Base-by-base conservation (phyloP, 768 basidiomycete species). In the Tulasnella sp. region DNA sequence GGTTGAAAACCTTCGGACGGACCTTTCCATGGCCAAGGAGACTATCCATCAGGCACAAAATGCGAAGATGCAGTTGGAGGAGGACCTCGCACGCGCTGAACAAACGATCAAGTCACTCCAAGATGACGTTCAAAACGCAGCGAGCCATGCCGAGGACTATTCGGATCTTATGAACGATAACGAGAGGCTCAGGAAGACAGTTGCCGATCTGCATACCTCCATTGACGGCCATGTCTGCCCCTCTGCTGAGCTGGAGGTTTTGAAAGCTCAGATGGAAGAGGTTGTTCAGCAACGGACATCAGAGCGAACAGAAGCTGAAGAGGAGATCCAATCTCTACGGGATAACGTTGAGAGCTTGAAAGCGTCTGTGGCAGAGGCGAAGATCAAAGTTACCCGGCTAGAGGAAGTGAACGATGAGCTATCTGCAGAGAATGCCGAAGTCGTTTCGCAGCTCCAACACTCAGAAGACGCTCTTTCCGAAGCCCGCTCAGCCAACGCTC, bases 151-250 rank as follows among this genome's bases (percentile, higher is more conserved):
- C 42, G 42, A 74, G 73, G 73, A 74, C 9, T 51, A 46, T 32
- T 46, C 73, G 16, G 48, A 74, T 16, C 7, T 74, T 13, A 74
- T 51, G 29, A 51, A 74, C 42, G 73, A 74, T 26, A 74, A 74
- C 48, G 42, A 51, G 48, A 35, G 73, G 37, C 42, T 74, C 3
- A 42, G 73, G 15, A 46, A 32, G 73, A 74, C 73, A 15, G 73
- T 74, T 29, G 29, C 42, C 20, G 73, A 74, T 32, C 42, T 74
- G n/a, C 73, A 74, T 48, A 3, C 73, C 4, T 74, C 73, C 10
- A 74, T 74, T 16, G 73, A 74, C 18, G 73, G 51, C n/a, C 73
- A 74, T 67, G 11, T 67, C 61, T 67, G 61, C 32, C 61, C 61
- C 4, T 15, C 61, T 35, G 61, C 61, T 67, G 61, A 67, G 32